Percentiles rank a stretch among this genome's conserved stretches.
Evolutionary conservation across 2,329 filamentous ascomycete genomes (phyloP).

Genomic region (Neofusicoccum ribis): DNA sequence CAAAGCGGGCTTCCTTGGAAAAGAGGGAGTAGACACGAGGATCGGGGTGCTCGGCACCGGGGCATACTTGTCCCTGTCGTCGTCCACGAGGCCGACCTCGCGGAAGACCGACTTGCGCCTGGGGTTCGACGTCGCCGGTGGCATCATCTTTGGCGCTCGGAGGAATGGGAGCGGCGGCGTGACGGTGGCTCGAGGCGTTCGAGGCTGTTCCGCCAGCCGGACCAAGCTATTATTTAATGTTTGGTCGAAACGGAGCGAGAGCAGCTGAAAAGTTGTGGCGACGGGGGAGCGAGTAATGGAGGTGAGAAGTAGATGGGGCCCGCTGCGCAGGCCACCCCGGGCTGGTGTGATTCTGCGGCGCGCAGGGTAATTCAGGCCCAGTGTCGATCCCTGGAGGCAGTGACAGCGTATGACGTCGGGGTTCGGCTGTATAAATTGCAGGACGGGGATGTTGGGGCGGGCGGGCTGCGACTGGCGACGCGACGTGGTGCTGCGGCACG

Average conservation of each 20-base stretch:
- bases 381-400: neutral
- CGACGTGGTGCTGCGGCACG: neutral
- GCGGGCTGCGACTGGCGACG: neutral
- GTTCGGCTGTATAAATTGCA: neutral
- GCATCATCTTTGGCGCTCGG: neutral
- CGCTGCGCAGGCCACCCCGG: no score
- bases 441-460: neutral
- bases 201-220: neutral
- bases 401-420: conserved; percentile 12
- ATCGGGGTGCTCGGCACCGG: conserved; percentile 1
- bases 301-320: neutral
- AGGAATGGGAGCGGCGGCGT: neutral
- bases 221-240: neutral
- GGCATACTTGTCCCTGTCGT: conserved; percentile 1
- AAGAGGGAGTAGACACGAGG: neutral
- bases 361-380: neutral
- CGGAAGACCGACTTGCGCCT: conserved; percentile 18
- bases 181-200: neutral
- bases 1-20: neutral
- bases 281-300: neutral
- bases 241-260: neutral
- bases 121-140: conserved; percentile 13
- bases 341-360: neutral
- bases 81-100: conserved; percentile 15
- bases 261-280: neutral